Conservation (phyloP, 73 alveolate genomes). For the Loxodes magnus region DNA sequence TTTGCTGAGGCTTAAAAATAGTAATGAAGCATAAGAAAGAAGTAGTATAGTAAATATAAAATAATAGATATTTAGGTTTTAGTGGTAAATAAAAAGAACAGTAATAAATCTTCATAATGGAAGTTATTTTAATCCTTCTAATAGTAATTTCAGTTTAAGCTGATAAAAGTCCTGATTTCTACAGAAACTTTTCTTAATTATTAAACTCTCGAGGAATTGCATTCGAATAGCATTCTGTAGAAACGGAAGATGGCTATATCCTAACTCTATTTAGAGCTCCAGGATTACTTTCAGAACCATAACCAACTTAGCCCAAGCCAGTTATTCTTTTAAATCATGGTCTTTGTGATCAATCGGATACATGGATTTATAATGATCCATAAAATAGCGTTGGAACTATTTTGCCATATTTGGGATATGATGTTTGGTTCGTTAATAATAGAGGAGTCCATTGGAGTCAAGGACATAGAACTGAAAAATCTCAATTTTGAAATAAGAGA, state of each 20-base stretch:
- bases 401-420: not conserved
- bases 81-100: too few species aligned
- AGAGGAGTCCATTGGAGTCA: not conserved
- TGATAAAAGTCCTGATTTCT: not conserved
- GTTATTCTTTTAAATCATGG: not conserved
- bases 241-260: slow-evolving; percentile 33
- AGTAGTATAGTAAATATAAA: too few species aligned
- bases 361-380: slow-evolving; percentile 12
- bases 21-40: too few species aligned
- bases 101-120: too few species aligned
- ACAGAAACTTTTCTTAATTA: not conserved
- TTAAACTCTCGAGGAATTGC: not conserved
- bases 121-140: too few species aligned
- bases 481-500: not conserved
- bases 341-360: not conserved
- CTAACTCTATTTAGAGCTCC: slow-evolving; percentile 21
- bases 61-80: too few species aligned
- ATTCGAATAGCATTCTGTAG: slow-evolving; percentile 19
- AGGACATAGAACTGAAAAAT: not conserved
- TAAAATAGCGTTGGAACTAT: not conserved
- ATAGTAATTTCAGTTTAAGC: too few species aligned
- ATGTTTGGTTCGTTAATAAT: not conserved
- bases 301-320: not conserved
- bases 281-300: slow-evolving; percentile 7
- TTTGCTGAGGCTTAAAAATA: too few species aligned